Evolutionary conservation across 345 rosid genomes (phyloP), one percentile per base, ranked within the genome.

Genomic region (Salix udensis): DNA sequence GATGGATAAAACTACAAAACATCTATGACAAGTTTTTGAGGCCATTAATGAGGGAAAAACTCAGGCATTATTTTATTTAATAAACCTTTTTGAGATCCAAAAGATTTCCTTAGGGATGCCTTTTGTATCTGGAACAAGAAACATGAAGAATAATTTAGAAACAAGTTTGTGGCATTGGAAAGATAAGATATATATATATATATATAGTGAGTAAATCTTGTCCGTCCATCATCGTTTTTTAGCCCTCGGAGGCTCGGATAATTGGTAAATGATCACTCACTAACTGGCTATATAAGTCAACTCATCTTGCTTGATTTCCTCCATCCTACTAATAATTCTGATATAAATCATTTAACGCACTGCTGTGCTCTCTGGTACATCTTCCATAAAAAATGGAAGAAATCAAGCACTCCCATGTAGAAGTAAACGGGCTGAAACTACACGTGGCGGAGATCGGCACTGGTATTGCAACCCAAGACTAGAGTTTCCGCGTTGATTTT

Each of bases 371-470:
- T 15, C 53, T 48, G 19, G 16, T 5, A 48, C 19, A 48, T 46
- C 52, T 11, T 14, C 69, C 15, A 19, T 36, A 68, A 44, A 12
- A 70, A 16, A 87, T 84, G 88, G 90, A 89, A 21, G 67, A 76
- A 68, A 83, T 89, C 70, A 78, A 79, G 79, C 90, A 87, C 82
- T 69, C 28, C 66, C 79, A 80, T 74, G 74, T 87, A 0, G 73
- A 78, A 69, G 84, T 82, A 7, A 74, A 84, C 71, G 92, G 88
- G 52, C 40, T 86, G n/a, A 81, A 81, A 16, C 86, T 87, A 48
- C 89, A 87, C 65, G 84, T 89, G 3, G 90, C 90, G 12, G 88
- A 87, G 71, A 75, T 76, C 46, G 89, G 90, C 69, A 81, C 78
- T 24, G 90, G 82, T 87, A 83, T 5, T 24, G 52, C 52, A 15